Evolutionary conservation across 805 yeast genomes (phyloP).

Genomic region (Yamadazyma laniorum): DNA sequence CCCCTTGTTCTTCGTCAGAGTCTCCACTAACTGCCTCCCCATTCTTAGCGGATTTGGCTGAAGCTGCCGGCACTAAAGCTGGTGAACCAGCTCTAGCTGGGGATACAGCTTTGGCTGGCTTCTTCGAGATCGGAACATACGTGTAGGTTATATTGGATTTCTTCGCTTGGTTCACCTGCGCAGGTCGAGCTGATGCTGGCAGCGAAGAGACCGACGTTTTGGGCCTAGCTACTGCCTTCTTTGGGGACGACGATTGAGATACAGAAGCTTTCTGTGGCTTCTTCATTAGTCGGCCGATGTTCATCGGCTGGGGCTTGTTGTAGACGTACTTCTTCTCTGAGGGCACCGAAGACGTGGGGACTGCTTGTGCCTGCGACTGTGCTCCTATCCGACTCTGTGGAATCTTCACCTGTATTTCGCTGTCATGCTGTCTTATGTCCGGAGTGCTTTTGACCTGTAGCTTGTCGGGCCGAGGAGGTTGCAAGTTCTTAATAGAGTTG

Average conservation of each 20-base stretch:
- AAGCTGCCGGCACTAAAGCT: not conserved
- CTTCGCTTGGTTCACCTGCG: slow-evolving; percentile 13
- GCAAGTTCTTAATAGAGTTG: slow-evolving; percentile 9
- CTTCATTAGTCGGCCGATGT: slow-evolving; percentile 32
- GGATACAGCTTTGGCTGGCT: slow-evolving; percentile 7
- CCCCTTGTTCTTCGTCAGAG: slow-evolving; percentile 13
- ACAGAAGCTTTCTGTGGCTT: slow-evolving; percentile 7
- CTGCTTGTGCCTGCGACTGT: not conserved
- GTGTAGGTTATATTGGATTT: slow-evolving; percentile 33
- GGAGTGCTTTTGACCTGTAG: slow-evolving; percentile 11
- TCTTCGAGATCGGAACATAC: slow-evolving; percentile 21
- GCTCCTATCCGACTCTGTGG: not conserved
- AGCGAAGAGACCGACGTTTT: not conserved
- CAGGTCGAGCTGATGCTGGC: not conserved
- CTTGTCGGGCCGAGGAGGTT: slow-evolving; percentile 12
- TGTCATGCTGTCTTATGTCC: slow-evolving; percentile 5
- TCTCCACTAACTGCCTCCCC: slow-evolving; percentile 21
- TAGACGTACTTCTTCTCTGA: slow-evolving; percentile 27
- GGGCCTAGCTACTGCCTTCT: slow-evolving; percentile 2
- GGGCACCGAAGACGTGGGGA: slow-evolving; percentile 2
- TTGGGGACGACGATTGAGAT: not conserved
- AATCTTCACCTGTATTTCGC: not conserved
- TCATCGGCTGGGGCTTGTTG: slow-evolving; percentile 39
- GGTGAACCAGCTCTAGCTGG: slow-evolving; percentile 4
- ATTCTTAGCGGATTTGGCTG: no score